phyloP scores from a whole-genome alignment of 768 basidiomycete species.

The Pseudohyphozyma bogoriensis region DNA sequence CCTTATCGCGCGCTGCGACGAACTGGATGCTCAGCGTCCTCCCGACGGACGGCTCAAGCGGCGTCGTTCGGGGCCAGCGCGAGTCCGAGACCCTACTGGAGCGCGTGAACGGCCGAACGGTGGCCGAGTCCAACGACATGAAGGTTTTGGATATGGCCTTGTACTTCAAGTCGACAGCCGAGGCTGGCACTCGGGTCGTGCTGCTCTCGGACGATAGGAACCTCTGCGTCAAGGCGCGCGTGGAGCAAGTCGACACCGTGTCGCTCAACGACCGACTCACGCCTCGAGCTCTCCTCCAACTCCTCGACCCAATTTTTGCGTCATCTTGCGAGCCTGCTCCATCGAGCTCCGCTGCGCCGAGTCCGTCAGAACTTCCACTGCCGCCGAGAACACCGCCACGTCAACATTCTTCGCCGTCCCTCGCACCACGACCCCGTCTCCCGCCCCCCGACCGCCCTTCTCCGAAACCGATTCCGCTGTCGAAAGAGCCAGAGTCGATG shows the following conservation, averaged over 20 bases:
- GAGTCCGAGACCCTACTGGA: slow-evolving; percentile 15
- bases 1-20: slow-evolving; percentile 13
- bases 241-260: slow-evolving; percentile 19
- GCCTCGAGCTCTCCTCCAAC: background rate
- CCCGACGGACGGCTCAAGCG: background rate
- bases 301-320: background rate
- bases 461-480: background rate
- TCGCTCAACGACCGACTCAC: background rate
- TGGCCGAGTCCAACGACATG: slow-evolving; percentile 19
- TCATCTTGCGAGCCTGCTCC: background rate
- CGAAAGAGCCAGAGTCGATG: background rate
- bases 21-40: slow-evolving; percentile 13
- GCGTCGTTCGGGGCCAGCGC: slow-evolving; percentile 11
- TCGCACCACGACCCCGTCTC: background rate
- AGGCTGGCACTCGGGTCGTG: background rate
- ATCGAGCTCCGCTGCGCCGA: background rate
- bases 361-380: background rate
- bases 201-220: slow-evolving; percentile 22
- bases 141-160: slow-evolving; percentile 20
- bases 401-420: background rate
- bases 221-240: slow-evolving; percentile 10
- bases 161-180: background rate
- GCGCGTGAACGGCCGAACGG: background rate
- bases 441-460: background rate
- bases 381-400: background rate